phyloP scores from a whole-genome alignment of 306 rosid genomes.

The Lathyrus tuberosus region DNA sequence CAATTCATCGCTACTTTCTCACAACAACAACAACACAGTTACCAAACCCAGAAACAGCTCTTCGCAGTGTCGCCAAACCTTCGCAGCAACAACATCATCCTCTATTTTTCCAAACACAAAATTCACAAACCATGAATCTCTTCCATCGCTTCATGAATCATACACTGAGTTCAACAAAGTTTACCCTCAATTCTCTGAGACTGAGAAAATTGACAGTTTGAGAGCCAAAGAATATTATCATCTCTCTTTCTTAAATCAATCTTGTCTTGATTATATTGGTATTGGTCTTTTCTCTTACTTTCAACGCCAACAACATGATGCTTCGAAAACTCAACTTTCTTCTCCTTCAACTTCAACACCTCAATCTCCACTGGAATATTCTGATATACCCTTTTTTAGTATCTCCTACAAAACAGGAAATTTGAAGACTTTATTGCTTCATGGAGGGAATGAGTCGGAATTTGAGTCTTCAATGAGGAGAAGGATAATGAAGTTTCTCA shows the following conservation, averaged over 20 bases:
- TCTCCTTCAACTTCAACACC: slow-evolving; percentile 42
- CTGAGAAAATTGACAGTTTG: slow-evolving; percentile 60
- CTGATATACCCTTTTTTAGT: slow-evolving; percentile 74
- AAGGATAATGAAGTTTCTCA: slow-evolving; percentile 74
- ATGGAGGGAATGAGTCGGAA: slow-evolving; percentile 64
- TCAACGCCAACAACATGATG: slow-evolving; percentile 59
- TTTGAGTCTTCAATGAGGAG: slow-evolving; percentile 76
- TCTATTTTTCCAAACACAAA: slow-evolving; percentile 73
- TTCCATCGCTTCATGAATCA: slow-evolving; percentile 75
- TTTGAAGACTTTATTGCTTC: slow-evolving; percentile 75
- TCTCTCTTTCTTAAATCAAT: slow-evolving; percentile 63
- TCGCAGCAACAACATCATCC: slow-evolving; percentile 62
- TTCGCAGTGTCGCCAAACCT: slow-evolving; percentile 69
- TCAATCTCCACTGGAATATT: slow-evolving; percentile 42
- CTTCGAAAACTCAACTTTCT: slow-evolving; percentile 48
- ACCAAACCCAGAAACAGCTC: slow-evolving; percentile 63
- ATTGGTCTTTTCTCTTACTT: slow-evolving; percentile 86
- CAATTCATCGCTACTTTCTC: slow-evolving; percentile 48
- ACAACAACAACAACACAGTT: slow-evolving; percentile 4
- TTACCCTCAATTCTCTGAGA: slow-evolving; percentile 69
- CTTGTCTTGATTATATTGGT: slow-evolving; percentile 92
- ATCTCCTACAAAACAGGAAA: slow-evolving; percentile 77
- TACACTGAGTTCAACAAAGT: slow-evolving; percentile 64
- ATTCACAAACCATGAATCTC: slow-evolving; percentile 89
- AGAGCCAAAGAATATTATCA: slow-evolving; percentile 75